Evolutionary conservation across 495 filamentous ascomycete genomes (phyloP).

Genomic region (Elasticomyces elasticus): DNA sequence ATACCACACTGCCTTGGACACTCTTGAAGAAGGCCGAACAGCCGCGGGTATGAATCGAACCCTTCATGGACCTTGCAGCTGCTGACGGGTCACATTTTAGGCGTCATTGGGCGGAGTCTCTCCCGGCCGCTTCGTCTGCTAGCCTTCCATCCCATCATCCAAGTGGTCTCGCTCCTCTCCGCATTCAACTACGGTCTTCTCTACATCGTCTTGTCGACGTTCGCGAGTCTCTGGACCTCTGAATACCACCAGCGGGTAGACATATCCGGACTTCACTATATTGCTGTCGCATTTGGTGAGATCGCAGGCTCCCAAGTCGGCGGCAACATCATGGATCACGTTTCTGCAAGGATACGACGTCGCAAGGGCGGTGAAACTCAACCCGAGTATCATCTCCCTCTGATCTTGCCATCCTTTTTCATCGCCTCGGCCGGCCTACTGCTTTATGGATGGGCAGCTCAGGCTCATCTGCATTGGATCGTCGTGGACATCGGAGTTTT

Average conservation of each 20-base stretch:
- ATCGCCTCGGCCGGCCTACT: constrained; percentile 28
- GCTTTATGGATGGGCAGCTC: constrained; percentile 30
- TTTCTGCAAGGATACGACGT: constrained; percentile 1
- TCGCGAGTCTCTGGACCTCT: constrained; percentile 48
- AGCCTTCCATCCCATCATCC: constrained; percentile 43
- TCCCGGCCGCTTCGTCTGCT: constrained; percentile 6
- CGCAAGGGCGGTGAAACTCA: constrained; percentile 2
- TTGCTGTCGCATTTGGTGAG: constrained; percentile 25
- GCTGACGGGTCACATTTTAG: too few relatives aligned
- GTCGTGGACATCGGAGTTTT: constrained; percentile 10
- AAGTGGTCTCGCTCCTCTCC: constrained; percentile 62
- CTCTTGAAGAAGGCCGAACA: constrained; percentile 1
- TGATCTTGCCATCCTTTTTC: constrained; percentile 20
- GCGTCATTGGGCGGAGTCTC: too few relatives aligned
- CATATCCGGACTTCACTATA: constrained; percentile 28
- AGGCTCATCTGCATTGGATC: constrained; percentile 25
- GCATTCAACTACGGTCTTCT: constrained; percentile 66
- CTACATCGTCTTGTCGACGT: constrained; percentile 70
- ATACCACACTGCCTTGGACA: constrained; percentile 36
- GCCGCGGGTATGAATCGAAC: too few relatives aligned
- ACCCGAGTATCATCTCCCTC: constrained; percentile 28
- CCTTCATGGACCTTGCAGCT: too few relatives aligned
- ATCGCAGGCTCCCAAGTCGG: constrained; percentile 8
- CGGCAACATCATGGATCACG: constrained; percentile 8
- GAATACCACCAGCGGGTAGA: constrained; percentile 37